Base-by-base conservation (phyloP, 1,139 yeast genomes). In the Yamadazyma dendronema region DNA sequence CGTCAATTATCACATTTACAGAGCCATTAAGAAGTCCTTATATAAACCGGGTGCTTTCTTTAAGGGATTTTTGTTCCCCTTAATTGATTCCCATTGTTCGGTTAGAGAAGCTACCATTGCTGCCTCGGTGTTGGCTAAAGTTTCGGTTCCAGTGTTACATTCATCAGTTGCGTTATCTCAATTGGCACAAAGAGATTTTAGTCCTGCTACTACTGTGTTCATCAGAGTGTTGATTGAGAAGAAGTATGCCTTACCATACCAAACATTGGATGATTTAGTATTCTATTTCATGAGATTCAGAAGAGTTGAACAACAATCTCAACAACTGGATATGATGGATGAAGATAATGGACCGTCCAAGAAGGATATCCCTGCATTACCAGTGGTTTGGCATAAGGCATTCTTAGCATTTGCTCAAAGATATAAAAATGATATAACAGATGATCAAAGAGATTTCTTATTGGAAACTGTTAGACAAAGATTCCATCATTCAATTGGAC, bases 21-120 rank as follows among this genome's bases (percentile, higher is more conserved):
- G 97, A 55, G 82, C 98, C 1, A 67, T 92, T 50, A 90, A 90
- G 61, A 94, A 94, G 64, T 79, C 97, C 1, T 74, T 94, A 38
- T 92, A 92, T 69, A 94, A 92, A 62, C 98, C 99, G 17, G 92
- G 95, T 40, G 98, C 98, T 12, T 94, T 90, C 54, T 92, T 92
- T 74, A 90, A 89, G 62, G 99, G 98, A 1, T 90, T 92, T 54
- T 68, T 92, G 42, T 86, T 92, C 57, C 97, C 97, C 11, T 70
- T 92, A 41, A 86, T 88, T 21, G 95, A 86, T 54, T 76, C 81
- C 12, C 83, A 81, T 42, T 90, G 97, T 62, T 74, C 95, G 7
- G 83, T 87, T 13, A 79, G 95, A 56, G 99, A 92, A 59, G 97
- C 98, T 1, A 83, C 95, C 39, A 89, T 92, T 59, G 96, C 94